Conservation (phyloP, 805 yeast genomes). For the Metschnikowia gelsemii region DNA sequence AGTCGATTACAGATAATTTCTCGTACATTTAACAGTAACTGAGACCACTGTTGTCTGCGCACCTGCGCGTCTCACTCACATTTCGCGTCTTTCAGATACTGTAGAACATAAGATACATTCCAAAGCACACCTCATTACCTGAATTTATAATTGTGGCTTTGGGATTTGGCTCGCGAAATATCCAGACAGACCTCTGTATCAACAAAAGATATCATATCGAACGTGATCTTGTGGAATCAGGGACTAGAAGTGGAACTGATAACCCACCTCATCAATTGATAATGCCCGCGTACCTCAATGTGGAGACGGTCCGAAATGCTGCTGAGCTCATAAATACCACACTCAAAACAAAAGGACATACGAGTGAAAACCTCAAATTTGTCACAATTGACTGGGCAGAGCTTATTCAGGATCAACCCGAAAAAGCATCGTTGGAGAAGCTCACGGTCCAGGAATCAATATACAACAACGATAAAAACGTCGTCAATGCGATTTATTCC, state of each 20-base stretch:
- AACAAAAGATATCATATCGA: too few species aligned
- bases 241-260: neutral
- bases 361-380: constrained; percentile 32
- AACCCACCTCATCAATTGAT: neutral
- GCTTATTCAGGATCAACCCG: constrained; percentile 28
- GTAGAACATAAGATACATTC: too few species aligned
- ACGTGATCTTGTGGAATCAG: too few species aligned
- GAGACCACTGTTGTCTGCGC: too few species aligned
- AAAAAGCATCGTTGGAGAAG: constrained; percentile 11
- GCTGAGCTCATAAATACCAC: constrained; percentile 37
- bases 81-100: too few species aligned
- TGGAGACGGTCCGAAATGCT: constrained; percentile 36
- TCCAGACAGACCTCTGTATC: too few species aligned
- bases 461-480: constrained; percentile 38
- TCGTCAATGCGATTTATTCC: constrained; percentile 39
- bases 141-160: too few species aligned
- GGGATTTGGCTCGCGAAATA: too few species aligned
- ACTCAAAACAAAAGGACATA: constrained; percentile 37
- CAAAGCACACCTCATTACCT: too few species aligned
- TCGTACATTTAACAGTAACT: too few species aligned
- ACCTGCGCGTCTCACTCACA: too few species aligned
- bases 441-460: constrained; percentile 29
- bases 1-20: too few species aligned
- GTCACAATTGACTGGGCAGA: constrained; percentile 36
- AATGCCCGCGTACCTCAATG: constrained; percentile 27